phyloP scores from a whole-genome alignment of 805 yeast genomes.

The Schizosaccharomyces pombe region DNA sequence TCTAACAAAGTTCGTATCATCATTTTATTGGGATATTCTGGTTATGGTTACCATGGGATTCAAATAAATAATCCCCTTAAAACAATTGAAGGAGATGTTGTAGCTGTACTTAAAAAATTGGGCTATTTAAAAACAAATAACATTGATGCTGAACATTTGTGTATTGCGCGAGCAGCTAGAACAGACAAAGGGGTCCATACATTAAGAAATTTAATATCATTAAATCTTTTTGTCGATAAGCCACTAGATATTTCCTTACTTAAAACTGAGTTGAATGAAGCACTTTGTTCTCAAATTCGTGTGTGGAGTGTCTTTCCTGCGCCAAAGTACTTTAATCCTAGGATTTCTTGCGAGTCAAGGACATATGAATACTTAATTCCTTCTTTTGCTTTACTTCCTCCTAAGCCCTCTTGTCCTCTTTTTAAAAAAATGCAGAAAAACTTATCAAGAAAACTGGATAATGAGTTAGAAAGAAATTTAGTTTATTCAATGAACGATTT shows the following conservation, averaged over 20 bases:
- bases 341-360: constrained; percentile 88
- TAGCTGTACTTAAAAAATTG: constrained; percentile 56
- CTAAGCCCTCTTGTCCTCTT: constrained; percentile 42
- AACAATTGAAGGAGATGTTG: constrained; percentile 78
- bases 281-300: constrained; percentile 64
- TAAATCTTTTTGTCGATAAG: constrained; percentile 59
- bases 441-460: not conserved
- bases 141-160: constrained; percentile 57
- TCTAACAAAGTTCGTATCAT: constrained; percentile 37
- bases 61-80: constrained; percentile 70
- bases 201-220: constrained; percentile 78
- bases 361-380: constrained; percentile 86
- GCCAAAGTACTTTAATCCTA: constrained; percentile 77
- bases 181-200: constrained; percentile 98
- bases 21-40: constrained; percentile 77
- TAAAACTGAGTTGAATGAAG: constrained; percentile 43
- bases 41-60: constrained; percentile 92
- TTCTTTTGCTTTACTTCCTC: constrained; percentile 70
- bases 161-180: constrained; percentile 35
- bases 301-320: constrained; percentile 83
- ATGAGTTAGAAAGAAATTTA: not conserved
- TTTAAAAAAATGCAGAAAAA: not conserved
- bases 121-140: constrained; percentile 77
- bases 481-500: not conserved
- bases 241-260: constrained; percentile 21